These are phyloP conservation scores for Hordeum pubiflorum DNA, from an alignment of 202 grass and related monocot genomes.

Conservation along the genomic window DNA sequence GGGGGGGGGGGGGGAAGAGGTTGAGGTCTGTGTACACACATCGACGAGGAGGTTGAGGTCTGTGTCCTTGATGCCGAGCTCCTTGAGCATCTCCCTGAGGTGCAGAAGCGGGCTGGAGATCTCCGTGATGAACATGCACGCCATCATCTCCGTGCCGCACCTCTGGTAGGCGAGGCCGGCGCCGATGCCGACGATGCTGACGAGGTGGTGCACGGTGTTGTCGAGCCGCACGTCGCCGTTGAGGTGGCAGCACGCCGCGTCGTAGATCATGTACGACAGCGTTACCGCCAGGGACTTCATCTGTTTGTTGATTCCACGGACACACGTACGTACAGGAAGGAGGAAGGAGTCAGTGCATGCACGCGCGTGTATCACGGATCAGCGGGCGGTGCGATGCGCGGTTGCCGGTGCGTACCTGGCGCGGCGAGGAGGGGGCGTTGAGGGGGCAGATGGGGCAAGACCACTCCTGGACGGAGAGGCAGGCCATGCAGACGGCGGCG, in stretches of 20 bases:
- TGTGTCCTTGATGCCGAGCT: slow-evolving; percentile 54
- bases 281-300: slow-evolving; percentile 69
- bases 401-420: slow-evolving; percentile 33
- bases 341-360: not conserved
- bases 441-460: slow-evolving; percentile 55
- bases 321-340: too few species aligned
- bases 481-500: slow-evolving; percentile 55
- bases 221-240: slow-evolving; percentile 49
- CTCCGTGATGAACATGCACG: slow-evolving; percentile 58
- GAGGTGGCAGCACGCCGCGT: slow-evolving; percentile 64
- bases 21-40: not conserved
- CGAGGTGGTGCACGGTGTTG: slow-evolving; percentile 70
- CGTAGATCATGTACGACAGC: slow-evolving; percentile 85
- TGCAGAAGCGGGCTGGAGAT: slow-evolving; percentile 84
- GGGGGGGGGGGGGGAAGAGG: not conserved
- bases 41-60: slow-evolving; percentile 72
- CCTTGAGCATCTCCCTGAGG: slow-evolving; percentile 75
- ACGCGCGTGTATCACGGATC: not conserved
- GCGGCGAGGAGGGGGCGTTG: slow-evolving; percentile 51
- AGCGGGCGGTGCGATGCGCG: not conserved
- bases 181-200: slow-evolving; percentile 69
- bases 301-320: slow-evolving; percentile 23
- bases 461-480: slow-evolving; percentile 69
- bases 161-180: slow-evolving; percentile 73
- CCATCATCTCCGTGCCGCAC: slow-evolving; percentile 84